Percentiles rank a stretch among this genome's conserved stretches.
Evolutionary conservation across 1,284 basidiomycete genomes (phyloP).

Genomic region (Athelia sp.): DNA sequence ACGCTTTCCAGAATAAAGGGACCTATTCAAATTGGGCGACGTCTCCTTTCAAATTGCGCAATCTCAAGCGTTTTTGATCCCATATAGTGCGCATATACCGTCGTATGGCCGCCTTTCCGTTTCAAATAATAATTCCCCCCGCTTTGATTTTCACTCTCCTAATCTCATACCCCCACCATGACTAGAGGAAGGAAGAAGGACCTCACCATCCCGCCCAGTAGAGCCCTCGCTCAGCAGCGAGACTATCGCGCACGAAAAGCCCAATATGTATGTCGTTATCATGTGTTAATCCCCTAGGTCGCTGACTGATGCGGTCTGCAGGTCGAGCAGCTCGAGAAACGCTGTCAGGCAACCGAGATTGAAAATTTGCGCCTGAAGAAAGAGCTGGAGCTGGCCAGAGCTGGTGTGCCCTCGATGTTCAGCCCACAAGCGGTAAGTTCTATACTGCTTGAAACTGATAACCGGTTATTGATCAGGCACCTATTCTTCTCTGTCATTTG

Average conservation of each 20-base stretch:
- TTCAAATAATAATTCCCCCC: too few species aligned
- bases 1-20: too few species aligned
- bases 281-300: not conserved
- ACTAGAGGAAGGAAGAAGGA: constrained; percentile 63
- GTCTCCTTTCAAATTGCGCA: too few species aligned
- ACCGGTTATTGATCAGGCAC: too few species aligned
- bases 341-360: constrained; percentile 44
- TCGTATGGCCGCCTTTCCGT: too few species aligned
- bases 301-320: not conserved
- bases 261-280: constrained; percentile 28
- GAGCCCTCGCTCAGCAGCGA: constrained; percentile 49
- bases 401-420: constrained; percentile 24
- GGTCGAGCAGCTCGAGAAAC: constrained; percentile 48
- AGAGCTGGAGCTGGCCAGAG: constrained; percentile 39
- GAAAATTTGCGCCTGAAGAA: constrained; percentile 46
- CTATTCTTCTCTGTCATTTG: constrained; percentile 4
- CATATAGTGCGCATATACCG: too few species aligned
- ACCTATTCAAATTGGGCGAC: too few species aligned
- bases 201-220: constrained; percentile 44
- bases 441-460: not conserved
- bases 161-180: constrained; percentile 28
- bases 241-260: constrained; percentile 62
- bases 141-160: too few species aligned
- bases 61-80: too few species aligned
- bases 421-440: constrained; percentile 39